Conservation (phyloP, 176 grass and related monocot species). For the Bonia amplexicaulis region DNA sequence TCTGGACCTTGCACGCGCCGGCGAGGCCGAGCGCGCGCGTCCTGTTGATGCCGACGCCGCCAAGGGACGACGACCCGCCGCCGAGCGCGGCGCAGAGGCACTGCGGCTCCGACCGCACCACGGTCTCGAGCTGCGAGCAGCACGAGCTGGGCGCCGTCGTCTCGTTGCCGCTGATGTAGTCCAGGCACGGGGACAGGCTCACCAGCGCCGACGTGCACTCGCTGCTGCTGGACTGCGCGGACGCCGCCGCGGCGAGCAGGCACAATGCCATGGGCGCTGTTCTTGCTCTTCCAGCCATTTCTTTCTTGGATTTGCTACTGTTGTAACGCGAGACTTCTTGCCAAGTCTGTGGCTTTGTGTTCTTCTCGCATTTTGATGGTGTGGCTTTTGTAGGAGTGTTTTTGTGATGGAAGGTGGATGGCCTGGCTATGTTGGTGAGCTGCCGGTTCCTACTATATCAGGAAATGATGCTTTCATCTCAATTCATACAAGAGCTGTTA, state of each 20-base stretch:
- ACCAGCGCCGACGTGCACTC: background rate
- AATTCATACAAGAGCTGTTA: background rate
- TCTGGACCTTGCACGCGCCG: slow-evolving; percentile 11
- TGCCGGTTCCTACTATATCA: background rate
- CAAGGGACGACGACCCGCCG: background rate
- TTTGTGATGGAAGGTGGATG: background rate
- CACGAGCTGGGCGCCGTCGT: background rate
- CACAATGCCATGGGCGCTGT: background rate
- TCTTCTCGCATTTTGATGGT: background rate
- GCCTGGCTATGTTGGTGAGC: slow-evolving; percentile 3
- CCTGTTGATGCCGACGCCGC: background rate
- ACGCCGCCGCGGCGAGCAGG: background rate
- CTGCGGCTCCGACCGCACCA: slow-evolving; percentile 16
- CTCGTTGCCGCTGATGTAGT: background rate
- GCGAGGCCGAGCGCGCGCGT: slow-evolving; percentile 10
- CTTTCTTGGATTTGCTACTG: background rate
- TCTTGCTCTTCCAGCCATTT: background rate
- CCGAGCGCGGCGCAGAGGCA: slow-evolving; percentile 21
- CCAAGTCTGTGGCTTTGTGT: background rate
- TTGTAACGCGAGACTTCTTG: background rate
- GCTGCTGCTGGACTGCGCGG: background rate
- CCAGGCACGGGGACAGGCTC: background rate
- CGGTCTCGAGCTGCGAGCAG: slow-evolving; percentile 16
- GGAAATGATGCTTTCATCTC: background rate
- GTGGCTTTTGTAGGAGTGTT: background rate